A percentile compares a stretch with the other conserved stretches of the same genome.
Conservation (phyloP, 306 rosid genomes). For the Lathyrus aphaca region DNA sequence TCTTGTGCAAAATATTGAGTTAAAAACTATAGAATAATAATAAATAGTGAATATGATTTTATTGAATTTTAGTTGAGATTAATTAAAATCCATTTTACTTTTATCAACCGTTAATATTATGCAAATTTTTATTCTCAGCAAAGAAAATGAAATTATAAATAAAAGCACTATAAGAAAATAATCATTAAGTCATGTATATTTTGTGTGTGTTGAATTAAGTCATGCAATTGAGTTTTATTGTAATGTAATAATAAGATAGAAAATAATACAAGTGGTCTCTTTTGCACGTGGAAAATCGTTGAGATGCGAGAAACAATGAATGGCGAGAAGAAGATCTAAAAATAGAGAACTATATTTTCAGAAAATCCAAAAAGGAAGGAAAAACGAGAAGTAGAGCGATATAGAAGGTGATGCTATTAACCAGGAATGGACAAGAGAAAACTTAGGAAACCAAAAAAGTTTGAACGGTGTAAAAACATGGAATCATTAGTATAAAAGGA, state of each 20-base stretch:
- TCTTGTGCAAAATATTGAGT: too few species aligned
- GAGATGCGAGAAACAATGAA: neutral
- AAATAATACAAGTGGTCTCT: neutral
- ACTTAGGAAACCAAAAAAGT: neutral
- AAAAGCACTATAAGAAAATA: too few species aligned
- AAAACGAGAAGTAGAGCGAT: neutral
- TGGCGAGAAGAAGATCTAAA: neutral
- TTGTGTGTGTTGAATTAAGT: too few species aligned
- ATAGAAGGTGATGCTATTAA: neutral
- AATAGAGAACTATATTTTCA: neutral
- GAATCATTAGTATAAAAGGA: slow-evolving; percentile 44
- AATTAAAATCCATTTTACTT: too few species aligned
- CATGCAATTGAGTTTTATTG: too few species aligned
- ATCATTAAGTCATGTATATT: too few species aligned
- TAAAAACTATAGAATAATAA: too few species aligned
- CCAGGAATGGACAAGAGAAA: neutral
- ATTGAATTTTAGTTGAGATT: too few species aligned
- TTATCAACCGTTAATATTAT: too few species aligned
- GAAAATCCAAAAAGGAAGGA: neutral
- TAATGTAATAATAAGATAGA: neutral
- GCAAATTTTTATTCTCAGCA: too few species aligned
- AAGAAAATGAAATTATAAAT: too few species aligned
- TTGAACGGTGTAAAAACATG: slow-evolving; percentile 3
- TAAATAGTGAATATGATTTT: too few species aligned
- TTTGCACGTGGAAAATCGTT: neutral